Conservation (phyloP, 139 green algal genomes). For the Edaphochlamys debaryana region DNA sequence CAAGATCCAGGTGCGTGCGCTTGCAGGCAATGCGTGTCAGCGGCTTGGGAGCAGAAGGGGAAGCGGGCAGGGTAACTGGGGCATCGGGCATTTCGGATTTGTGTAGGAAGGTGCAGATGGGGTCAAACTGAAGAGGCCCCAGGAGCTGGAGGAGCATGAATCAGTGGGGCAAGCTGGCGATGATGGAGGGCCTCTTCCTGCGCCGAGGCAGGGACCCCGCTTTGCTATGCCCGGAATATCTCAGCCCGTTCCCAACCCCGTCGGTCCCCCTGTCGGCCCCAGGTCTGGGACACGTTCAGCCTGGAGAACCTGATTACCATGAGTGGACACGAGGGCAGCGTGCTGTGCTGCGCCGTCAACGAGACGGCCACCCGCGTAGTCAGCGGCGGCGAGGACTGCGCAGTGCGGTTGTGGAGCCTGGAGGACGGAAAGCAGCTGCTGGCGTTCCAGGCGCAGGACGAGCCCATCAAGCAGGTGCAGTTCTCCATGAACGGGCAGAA, state of each 20-base stretch:
- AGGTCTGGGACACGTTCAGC: slow-evolving; percentile 54
- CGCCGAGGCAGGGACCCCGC: too few relatives aligned
- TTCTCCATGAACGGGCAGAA: slow-evolving; percentile 43
- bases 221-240: too few relatives aligned
- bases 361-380: slow-evolving; percentile 41
- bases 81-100: too few relatives aligned
- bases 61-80: too few relatives aligned
- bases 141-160: too few relatives aligned
- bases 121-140: too few relatives aligned
- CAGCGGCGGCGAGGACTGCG: slow-evolving; percentile 54
- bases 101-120: too few relatives aligned
- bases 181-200: too few relatives aligned
- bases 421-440: slow-evolving; percentile 57
- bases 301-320: slow-evolving; percentile 54
- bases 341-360: slow-evolving; percentile 59
- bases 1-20: slow-evolving; percentile 25
- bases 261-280: background rate
- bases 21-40: too few relatives aligned
- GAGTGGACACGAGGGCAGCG: slow-evolving; percentile 53
- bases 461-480: slow-evolving; percentile 55
- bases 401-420: slow-evolving; percentile 53
- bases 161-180: too few relatives aligned
- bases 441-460: slow-evolving; percentile 50
- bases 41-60: too few relatives aligned
- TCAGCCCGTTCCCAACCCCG: too few relatives aligned